phyloP scores from a whole-genome alignment of 352 stramenopile genomes.

The Peronospora destructor region DNA sequence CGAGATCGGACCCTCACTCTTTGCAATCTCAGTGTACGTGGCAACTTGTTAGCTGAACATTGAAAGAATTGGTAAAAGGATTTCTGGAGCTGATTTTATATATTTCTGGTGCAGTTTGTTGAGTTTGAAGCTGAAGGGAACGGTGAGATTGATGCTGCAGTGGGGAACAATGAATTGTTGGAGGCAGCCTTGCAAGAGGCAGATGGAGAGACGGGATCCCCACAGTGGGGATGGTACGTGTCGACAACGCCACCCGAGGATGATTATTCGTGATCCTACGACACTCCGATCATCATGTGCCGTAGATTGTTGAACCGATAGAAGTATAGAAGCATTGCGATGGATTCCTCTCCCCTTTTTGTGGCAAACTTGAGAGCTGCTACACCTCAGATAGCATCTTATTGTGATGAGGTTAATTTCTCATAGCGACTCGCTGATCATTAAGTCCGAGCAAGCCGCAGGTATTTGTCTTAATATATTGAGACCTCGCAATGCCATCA shows the following conservation, averaged over 20 bases:
- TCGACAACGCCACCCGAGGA: constrained; percentile 73
- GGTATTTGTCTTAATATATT: constrained; percentile 30
- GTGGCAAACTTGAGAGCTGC: constrained; percentile 12
- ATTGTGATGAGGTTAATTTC: constrained; percentile 5
- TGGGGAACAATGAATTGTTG: constrained; percentile 13
- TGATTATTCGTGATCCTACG: constrained; percentile 38
- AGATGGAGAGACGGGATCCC: constrained; percentile 43
- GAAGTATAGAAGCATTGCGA: constrained; percentile 10
- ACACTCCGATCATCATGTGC: constrained; percentile 12
- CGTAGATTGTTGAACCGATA: constrained; percentile 20
- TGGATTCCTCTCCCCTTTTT: constrained; percentile 10
- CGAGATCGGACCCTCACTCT: constrained; percentile 30
- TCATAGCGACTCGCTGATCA: background rate
- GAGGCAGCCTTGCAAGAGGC: constrained; percentile 23
- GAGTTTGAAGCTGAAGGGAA: constrained; percentile 29
- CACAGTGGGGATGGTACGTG: constrained; percentile 80
- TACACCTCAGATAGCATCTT: constrained; percentile 5
- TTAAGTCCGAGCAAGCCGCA: constrained; percentile 2
- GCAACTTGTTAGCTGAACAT: background rate
- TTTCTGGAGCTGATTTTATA: constrained; percentile 2
- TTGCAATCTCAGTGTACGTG: constrained; percentile 30
- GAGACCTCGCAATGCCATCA: constrained; percentile 14
- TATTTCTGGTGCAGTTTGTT: constrained; percentile 25
- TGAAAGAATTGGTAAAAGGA: background rate
- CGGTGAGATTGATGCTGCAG: constrained; percentile 1